These are phyloP conservation scores for Lentinula sp. DNA, from an alignment of 768 basidiomycete genomes.

Conservation along the genomic window DNA sequence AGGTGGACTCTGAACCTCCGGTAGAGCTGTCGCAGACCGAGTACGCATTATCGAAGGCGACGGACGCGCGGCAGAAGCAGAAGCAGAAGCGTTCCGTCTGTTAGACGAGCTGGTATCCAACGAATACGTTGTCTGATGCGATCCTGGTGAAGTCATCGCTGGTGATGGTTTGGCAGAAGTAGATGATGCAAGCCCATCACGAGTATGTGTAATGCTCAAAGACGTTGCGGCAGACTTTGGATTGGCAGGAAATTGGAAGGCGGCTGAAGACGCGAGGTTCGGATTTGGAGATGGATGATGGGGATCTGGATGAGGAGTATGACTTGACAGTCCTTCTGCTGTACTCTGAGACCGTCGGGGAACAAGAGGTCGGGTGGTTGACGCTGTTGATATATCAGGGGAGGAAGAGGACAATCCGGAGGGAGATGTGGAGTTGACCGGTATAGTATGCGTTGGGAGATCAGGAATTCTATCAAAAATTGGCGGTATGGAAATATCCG, in stretches of 20 bases:
- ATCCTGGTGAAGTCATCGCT: constrained; percentile 18
- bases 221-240: constrained; percentile 22
- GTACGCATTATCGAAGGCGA: constrained; percentile 29
- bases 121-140: constrained; percentile 55
- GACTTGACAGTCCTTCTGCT: constrained; percentile 19
- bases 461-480: background rate
- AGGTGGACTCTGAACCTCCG: constrained; percentile 15
- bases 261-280: constrained; percentile 25
- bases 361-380: constrained; percentile 22
- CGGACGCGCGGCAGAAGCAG: constrained; percentile 14
- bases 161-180: background rate
- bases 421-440: constrained; percentile 18
- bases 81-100: constrained; percentile 16
- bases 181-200: background rate
- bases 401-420: constrained; percentile 16
- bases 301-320: constrained; percentile 1
- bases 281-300: background rate
- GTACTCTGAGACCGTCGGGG: constrained; percentile 37
- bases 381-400: constrained; percentile 12
- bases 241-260: constrained; percentile 36
- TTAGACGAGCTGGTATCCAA: constrained; percentile 38
- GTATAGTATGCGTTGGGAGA: constrained; percentile 4
- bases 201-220: constrained; percentile 15
- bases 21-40: constrained; percentile 37
- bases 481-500: constrained; percentile 22